Evolutionary conservation across 2,329 filamentous ascomycete species (phyloP), one percentile per base, ranked within the genome.

Genomic region (Monosporascus sp.): DNA sequence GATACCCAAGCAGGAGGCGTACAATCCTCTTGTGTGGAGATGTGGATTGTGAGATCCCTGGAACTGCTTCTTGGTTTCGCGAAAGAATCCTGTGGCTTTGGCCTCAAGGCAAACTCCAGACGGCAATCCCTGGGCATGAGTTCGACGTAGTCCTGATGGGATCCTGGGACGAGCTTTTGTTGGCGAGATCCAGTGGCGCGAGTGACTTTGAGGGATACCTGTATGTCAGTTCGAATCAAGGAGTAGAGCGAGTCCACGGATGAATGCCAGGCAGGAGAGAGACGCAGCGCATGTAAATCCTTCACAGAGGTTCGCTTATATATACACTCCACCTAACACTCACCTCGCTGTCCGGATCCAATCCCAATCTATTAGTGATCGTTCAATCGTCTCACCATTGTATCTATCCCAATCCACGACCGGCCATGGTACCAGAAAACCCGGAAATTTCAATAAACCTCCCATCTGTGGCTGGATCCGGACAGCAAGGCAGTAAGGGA

Each of bases 261-360:
- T 53, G 58, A 55, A 48, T 59, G 52, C 63, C 61, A 60, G 57
- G 58, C 51, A 55, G 47, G 37, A 60, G 54, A 51, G 38, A 60
- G 58, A 59, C 57, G 52, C 20, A 45, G 55, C 50, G 59, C 66
- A 59, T 48, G 59, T 57, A 60, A 62, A 61, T 74, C 73, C 65
- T 69, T 71, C 68, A 69, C 71, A 62, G 68, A 69, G 66, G 63
- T 71, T 75, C 71, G 72, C 69, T 72, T 77, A 79, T 78, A 74
- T 78, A 79, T 76, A 79, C 73, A 74, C 72, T 73, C 69, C 67
- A 57, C 66, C 63, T 68, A 69, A 65, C 63, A 74, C 77, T 78
- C 71, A 79, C 77, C 77, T 76, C 72, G 76, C 76, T 79, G 76
- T 77, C 77, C 74, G 68, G 74, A 74, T 67, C 64, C 64, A 65